phyloP scores from a whole-genome alignment of 2,329 filamentous ascomycete genomes.

The Fusarium oligoseptatum region DNA sequence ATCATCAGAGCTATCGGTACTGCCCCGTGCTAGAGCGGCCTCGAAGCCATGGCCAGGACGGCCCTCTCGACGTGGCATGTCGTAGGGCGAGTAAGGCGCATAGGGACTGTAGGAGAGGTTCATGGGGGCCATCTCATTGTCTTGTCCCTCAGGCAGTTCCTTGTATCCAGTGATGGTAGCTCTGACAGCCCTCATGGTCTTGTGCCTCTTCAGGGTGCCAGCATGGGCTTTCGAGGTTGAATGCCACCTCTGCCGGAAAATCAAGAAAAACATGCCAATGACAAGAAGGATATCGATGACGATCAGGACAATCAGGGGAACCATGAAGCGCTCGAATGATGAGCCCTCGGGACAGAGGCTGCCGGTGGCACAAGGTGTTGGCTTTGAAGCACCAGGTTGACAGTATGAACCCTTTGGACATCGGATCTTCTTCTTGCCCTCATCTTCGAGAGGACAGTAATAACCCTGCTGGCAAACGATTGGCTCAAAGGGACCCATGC shows the following conservation, averaged over 20 bases:
- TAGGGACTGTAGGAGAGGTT: conserved; percentile 45
- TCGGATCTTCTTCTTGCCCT: conserved; percentile 54
- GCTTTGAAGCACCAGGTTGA: conserved; percentile 61
- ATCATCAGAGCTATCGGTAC: conserved; percentile 45
- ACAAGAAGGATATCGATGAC: conserved; percentile 58
- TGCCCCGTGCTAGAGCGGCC: conserved; percentile 51
- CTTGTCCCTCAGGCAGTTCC: conserved; percentile 48
- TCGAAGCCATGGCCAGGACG: conserved; percentile 52
- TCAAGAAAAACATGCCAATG: conserved; percentile 44
- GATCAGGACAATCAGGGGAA: conserved; percentile 59
- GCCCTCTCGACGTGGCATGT: conserved; percentile 38
- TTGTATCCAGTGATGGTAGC: conserved; percentile 52
- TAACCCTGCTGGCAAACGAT: conserved; percentile 62
- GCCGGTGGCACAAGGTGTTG: conserved; percentile 61
- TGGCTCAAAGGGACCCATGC: conserved; percentile 64
- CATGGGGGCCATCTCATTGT: conserved; percentile 55
- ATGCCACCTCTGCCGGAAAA: conserved; percentile 36
- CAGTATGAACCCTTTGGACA: conserved; percentile 66
- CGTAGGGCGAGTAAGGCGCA: conserved; percentile 24
- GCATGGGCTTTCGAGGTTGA: conserved; percentile 26
- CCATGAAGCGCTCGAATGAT: conserved; percentile 55
- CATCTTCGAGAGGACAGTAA: conserved; percentile 59
- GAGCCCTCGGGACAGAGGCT: conserved; percentile 62
- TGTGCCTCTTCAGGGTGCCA: conserved; percentile 34
- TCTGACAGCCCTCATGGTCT: conserved; percentile 48